Evolutionary conservation across 2,329 filamentous ascomycete genomes (phyloP), one percentile per base, ranked within the genome.

Genomic region (Westerdykella sp.): DNA sequence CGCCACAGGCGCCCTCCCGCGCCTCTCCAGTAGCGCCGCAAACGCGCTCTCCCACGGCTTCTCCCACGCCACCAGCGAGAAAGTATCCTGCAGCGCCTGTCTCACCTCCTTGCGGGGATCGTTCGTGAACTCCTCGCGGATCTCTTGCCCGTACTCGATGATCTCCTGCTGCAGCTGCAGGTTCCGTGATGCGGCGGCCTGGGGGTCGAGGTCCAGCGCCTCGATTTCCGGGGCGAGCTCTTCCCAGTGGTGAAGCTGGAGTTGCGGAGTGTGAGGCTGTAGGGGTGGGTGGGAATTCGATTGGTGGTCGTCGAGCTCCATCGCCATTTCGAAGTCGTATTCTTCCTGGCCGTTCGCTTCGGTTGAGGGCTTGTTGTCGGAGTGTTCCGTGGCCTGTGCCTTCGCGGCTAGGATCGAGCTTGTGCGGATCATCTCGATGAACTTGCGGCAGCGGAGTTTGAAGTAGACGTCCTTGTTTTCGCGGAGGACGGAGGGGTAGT

Each of bases 401-500:
- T 35, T 35, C 9, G n/a, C 16, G 5, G 32, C n/a, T 3, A 35
- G n/a, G n/a, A 15, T 18, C 3, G 32, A 11, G 45, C 55, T 63
- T 16, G 45, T 51, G n/a, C 63, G 50, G 18, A 67, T 56, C 84
- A 98, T 91, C 66, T 98, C 93, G 47, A 97, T 84, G 64, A 97
- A 96, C 62, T 93, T 94, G 47, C 89, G 82, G 62, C 90, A 96
- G 53, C 84, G 81, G 39, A 98, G 73, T 45, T 83, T 85, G 69
- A 98, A 97, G 62, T 90, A 83, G 13, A 96, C 88, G 42, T 88
- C 81, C 42, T 87, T 81, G 58, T 95, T 88, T 16, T 87, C 79
- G 37, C 80, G 75, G 14, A 98, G 76, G 1, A 97, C 88, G 18
- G 78, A 76, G 5, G 87, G 85, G 56, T 96, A 98, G 59, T 83